Evolutionary conservation across 2,329 filamentous ascomycete genomes (phyloP), one percentile per base, ranked within the genome.

Genomic region (Sporothrix schenckii): DNA sequence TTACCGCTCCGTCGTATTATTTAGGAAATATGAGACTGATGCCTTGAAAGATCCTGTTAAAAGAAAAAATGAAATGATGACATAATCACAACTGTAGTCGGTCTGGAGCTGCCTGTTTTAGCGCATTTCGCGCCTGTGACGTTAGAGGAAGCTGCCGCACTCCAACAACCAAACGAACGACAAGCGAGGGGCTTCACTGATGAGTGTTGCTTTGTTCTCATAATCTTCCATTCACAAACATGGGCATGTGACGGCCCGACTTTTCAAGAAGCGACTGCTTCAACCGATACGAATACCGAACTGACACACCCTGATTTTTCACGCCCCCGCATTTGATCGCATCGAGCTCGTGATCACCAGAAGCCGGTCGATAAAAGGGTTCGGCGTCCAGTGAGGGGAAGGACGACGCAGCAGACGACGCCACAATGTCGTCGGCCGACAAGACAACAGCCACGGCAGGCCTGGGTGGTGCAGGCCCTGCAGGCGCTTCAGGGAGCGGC

Each of bases 391-490:
- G 61, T 24, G 44, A 65, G 61, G 44, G 19, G 61, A 16, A 21
- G 1, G 14, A 13, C 19, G 41, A 47, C 7, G 56, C n/a, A 19
- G 56, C 16, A 19, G 19, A 24, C 56, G 11, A 34, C 34, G 9
- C 21, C 6, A 52, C 13, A 1, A 69, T 69, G 68, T 21, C 56
- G 6, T 66, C 70, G 4, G 27, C 52, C 34, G 70, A 60, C n/a
- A 41, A 66, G 41, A 2, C 68, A 16, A 9, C 44, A n/a, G 70
- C 58, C 19, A 39, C 56, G 13, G 67, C 50, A 5, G 34, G 13
- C 21, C 41, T 73, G 66, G 63, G 73, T 75, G 78, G 91, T 73
- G 83, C 63, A 3, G 53, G 27, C 2, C 66, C 27, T 4, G 69
- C 34, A 5, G 34, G 34, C 6, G 7, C 6, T 34, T 7, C 7